Conservation (phyloP, 1,284 basidiomycete species). For the Heliocybe sulcata region DNA sequence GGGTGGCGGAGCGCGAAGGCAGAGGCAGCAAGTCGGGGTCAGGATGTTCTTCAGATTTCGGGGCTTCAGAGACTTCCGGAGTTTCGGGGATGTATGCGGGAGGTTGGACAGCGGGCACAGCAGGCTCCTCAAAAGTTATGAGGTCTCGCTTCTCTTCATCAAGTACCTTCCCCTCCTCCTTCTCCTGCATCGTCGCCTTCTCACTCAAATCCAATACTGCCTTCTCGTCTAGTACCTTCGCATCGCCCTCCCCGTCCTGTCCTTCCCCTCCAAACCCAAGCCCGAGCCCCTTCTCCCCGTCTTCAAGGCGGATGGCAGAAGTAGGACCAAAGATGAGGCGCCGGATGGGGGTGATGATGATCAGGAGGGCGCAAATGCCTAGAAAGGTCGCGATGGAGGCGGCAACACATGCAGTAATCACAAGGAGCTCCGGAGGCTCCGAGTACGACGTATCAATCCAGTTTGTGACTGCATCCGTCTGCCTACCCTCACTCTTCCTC, state of each 20-base stretch:
- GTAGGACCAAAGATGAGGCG: conserved; percentile 10
- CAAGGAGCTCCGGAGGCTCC: conserved; percentile 17
- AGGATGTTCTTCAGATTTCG: conserved; percentile 11
- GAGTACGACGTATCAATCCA: background rate
- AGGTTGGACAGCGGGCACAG: background rate
- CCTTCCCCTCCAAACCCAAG: background rate
- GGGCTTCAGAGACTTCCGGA: conserved; percentile 11
- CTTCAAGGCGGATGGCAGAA: background rate
- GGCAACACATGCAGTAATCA: conserved; percentile 28
- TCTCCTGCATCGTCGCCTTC: background rate
- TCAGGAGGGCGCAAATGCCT: conserved; percentile 1
- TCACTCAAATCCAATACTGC: background rate
- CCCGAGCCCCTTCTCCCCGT: background rate
- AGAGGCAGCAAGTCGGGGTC: conserved; percentile 25
- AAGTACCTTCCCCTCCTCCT: background rate
- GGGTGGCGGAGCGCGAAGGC: conserved; percentile 9
- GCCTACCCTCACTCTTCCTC: too few species aligned
- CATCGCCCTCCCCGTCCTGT: conserved; percentile 4
- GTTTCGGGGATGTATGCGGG: conserved; percentile 13
- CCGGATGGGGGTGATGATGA: conserved; percentile 6
- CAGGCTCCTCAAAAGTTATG: background rate
- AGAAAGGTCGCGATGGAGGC: background rate
- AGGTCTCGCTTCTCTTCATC: background rate
- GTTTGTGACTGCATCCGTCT: background rate
- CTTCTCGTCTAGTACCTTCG: background rate